A percentile compares a stretch with the other conserved stretches of the same genome.
Conservation (phyloP, 768 basidiomycete species). For the Kockovaella imperatae region DNA sequence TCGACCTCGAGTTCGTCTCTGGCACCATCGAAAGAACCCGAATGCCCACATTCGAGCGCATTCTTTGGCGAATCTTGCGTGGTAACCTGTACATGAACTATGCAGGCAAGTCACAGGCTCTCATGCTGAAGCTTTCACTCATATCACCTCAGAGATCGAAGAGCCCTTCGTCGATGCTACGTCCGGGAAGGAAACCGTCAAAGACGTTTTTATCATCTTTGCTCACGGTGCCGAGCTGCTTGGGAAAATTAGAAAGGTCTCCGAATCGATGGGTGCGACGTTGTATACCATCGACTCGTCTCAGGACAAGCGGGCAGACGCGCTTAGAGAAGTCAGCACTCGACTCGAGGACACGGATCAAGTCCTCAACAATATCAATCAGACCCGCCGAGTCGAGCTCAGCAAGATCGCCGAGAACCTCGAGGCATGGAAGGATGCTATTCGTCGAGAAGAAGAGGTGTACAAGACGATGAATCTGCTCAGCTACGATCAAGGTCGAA, state of each 20-base stretch:
- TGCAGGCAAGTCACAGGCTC: conserved; percentile 29
- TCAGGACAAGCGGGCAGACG: conserved; percentile 80
- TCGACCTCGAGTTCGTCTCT: conserved; percentile 95
- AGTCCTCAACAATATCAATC: conserved; percentile 79
- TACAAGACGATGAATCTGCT: conserved; percentile 93
- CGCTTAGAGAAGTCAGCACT: conserved; percentile 75
- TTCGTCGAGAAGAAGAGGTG: conserved; percentile 89
- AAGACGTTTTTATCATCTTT: conserved; percentile 99
- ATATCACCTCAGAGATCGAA: conserved; percentile 57
- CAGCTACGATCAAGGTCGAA: conserved; percentile 85
- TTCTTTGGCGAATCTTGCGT: conserved; percentile 93
- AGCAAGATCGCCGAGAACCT: conserved; percentile 75
- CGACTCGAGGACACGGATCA: conserved; percentile 87
- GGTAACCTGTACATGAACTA: conserved; percentile 98
- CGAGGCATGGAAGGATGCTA: conserved; percentile 86
- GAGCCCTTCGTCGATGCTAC: conserved; percentile 85
- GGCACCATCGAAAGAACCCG: conserved; percentile 91
- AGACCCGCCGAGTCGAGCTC: conserved; percentile 73
- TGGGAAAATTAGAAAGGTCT: conserved; percentile 93
- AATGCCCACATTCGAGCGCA: conserved; percentile 88
- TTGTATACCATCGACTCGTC: conserved; percentile 94
- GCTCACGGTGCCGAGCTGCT: conserved; percentile 89
- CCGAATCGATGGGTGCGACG: conserved; percentile 98
- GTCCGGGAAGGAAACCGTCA: conserved; percentile 75
- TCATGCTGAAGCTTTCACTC: conserved; percentile 1